Conservation (phyloP, 1,139 yeast genomes). For the Magnusiomyces magnusii region DNA sequence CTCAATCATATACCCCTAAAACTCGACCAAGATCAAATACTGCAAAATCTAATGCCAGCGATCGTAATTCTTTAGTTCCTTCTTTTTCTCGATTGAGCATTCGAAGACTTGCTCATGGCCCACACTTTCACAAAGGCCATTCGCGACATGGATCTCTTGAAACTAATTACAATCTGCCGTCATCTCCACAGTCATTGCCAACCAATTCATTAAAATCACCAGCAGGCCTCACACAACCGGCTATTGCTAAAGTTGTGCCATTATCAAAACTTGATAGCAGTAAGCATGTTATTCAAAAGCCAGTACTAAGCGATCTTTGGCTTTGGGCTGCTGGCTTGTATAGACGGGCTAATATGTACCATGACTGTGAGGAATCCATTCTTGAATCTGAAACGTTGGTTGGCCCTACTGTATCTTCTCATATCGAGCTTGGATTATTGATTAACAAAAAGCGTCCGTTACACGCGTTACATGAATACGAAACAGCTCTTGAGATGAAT, state of each 20-base stretch:
- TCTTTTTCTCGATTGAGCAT: neutral
- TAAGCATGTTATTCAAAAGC: slow-evolving; percentile 6
- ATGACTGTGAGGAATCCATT: slow-evolving; percentile 66
- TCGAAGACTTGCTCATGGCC: neutral
- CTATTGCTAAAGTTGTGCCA: neutral
- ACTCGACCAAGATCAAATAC: neutral
- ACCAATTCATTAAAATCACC: neutral
- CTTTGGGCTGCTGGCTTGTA: slow-evolving; percentile 64
- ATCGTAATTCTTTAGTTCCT: neutral
- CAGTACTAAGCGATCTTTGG: slow-evolving; percentile 56
- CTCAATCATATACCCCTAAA: neutral
- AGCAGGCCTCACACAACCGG: neutral
- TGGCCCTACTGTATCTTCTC: slow-evolving; percentile 48
- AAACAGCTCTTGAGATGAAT: slow-evolving; percentile 52
- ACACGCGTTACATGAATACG: slow-evolving; percentile 59
- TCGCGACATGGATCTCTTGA: neutral
- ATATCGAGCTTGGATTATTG: slow-evolving; percentile 48
- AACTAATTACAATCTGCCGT: neutral
- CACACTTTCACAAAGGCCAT: neutral
- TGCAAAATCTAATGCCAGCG: neutral
- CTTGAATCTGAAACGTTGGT: slow-evolving; percentile 56
- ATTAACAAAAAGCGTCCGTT: slow-evolving; percentile 32
- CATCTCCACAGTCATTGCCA: neutral
- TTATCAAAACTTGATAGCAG: neutral
- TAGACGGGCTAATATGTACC: slow-evolving; percentile 45